A percentile compares a stretch with the other conserved stretches of the same genome.
These are phyloP conservation scores for Solanum neorickii DNA, from an alignment of 257 asterid species.

Conservation along the genomic window DNA sequence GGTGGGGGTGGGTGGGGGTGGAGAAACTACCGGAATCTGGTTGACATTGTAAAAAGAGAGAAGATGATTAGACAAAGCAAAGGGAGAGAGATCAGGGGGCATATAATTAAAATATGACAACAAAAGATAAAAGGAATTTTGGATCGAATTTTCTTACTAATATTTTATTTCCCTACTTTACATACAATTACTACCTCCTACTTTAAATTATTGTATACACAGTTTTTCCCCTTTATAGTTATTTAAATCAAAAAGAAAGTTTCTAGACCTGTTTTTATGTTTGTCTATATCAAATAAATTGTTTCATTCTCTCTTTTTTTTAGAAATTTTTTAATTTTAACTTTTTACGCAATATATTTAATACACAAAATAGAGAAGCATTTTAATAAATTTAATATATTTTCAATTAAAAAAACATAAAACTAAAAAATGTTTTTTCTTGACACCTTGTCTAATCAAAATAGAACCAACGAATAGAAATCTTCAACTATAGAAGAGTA, in stretches of 20 bases:
- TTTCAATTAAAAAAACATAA: background rate
- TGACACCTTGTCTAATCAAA: background rate
- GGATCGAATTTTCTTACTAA: conserved; percentile 4
- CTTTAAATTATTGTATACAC: background rate
- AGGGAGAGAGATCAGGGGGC: background rate
- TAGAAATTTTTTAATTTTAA: background rate
- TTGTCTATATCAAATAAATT: no score
- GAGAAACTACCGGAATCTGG: conserved; percentile 28
- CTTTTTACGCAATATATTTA: background rate
- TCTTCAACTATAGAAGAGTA: background rate
- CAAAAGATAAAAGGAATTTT: conserved; percentile 1
- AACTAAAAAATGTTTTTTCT: background rate
- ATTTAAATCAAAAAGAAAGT: background rate
- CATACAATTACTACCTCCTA: background rate
- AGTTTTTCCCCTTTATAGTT: no score
- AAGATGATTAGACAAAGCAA: conserved; percentile 16
- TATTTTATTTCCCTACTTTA: conserved; percentile 6
- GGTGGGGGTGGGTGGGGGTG: conserved; percentile 5
- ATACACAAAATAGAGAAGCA: background rate
- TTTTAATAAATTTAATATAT: background rate
- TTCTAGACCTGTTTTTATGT: no score
- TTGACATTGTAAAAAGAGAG: conserved; percentile 27
- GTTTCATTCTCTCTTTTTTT: no score
- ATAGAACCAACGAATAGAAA: background rate
- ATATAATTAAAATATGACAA: conserved; percentile 6